Conservation (phyloP, 208 protist genomes). For the Crithidia bombi region DNA sequence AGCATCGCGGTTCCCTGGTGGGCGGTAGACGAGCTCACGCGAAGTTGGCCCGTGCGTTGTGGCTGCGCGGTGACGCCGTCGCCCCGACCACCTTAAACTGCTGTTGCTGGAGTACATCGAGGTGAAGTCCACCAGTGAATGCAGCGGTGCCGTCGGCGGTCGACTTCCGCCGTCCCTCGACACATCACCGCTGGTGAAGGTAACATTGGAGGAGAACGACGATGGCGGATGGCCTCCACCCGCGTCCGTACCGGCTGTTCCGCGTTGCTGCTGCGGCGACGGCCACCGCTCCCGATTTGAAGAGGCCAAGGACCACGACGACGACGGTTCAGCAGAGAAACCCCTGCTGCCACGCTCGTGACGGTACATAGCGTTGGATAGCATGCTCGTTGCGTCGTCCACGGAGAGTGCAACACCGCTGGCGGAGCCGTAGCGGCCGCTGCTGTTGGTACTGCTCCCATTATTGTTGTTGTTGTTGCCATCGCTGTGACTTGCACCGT, state of each 20-base stretch:
- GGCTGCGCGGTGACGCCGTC: too few relatives aligned
- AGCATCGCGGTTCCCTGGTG: slow-evolving; percentile 1
- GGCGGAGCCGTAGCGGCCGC: not conserved
- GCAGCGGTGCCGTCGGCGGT: not conserved
- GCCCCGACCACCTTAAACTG: too few relatives aligned
- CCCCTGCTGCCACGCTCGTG: not conserved
- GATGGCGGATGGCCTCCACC: too few relatives aligned
- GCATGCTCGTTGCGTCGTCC: slow-evolving; percentile 5
- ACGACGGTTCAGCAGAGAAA: not conserved
- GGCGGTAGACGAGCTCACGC: not conserved
- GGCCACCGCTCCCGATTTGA: not conserved
- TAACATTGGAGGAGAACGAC: too few relatives aligned
- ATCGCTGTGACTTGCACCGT: not conserved
- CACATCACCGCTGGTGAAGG: too few relatives aligned
- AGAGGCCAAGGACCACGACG: not conserved
- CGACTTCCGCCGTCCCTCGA: too few relatives aligned
- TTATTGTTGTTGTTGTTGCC: not conserved
- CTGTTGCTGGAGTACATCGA: too few relatives aligned
- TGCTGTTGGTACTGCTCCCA: not conserved
- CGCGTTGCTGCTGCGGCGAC: not conserved
- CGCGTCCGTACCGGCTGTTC: not conserved
- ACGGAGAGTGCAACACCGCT: not conserved
- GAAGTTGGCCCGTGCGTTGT: too few relatives aligned
- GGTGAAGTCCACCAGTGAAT: too few relatives aligned
- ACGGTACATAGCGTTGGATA: slow-evolving; percentile 11